Conservation (phyloP, 768 basidiomycete species). For the Mrakia frigida region DNA sequence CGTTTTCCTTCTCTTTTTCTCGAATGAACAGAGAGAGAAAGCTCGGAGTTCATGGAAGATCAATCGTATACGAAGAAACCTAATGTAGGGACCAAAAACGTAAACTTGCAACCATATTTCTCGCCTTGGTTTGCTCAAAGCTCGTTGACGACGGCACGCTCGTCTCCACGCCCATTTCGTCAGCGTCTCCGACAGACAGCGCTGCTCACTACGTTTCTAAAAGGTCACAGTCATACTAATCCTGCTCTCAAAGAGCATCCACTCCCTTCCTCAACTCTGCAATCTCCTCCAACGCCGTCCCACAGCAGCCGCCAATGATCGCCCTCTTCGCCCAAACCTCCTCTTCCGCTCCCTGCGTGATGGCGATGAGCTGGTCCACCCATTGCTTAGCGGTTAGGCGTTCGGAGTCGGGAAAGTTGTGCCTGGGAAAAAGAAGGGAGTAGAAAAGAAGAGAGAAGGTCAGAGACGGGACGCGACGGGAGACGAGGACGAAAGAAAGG, state of each 20-base stretch:
- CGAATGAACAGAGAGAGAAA: too few relatives aligned
- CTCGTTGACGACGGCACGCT: too few relatives aligned
- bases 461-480: background rate
- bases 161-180: background rate
- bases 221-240: too few relatives aligned
- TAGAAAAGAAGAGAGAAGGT: background rate
- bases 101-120: too few relatives aligned
- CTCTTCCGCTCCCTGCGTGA: background rate
- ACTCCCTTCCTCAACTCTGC: slow-evolving; percentile 14
- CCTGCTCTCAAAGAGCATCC: slow-evolving; percentile 9
- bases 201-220: too few relatives aligned
- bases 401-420: slow-evolving; percentile 21
- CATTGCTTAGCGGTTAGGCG: slow-evolving; percentile 5
- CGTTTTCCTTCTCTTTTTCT: too few relatives aligned
- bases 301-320: slow-evolving; percentile 28
- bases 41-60: too few relatives aligned
- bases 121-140: too few relatives aligned
- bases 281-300: slow-evolving; percentile 23
- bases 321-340: slow-evolving; percentile 3
- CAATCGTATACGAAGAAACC: too few relatives aligned
- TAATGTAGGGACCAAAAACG: too few relatives aligned
- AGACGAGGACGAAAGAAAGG: background rate
- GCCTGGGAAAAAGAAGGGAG: background rate
- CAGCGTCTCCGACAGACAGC: too few relatives aligned
- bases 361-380: slow-evolving; percentile 3